phyloP scores from a whole-genome alignment of 345 rosid species.

The Euphorbia pulcherrima region DNA sequence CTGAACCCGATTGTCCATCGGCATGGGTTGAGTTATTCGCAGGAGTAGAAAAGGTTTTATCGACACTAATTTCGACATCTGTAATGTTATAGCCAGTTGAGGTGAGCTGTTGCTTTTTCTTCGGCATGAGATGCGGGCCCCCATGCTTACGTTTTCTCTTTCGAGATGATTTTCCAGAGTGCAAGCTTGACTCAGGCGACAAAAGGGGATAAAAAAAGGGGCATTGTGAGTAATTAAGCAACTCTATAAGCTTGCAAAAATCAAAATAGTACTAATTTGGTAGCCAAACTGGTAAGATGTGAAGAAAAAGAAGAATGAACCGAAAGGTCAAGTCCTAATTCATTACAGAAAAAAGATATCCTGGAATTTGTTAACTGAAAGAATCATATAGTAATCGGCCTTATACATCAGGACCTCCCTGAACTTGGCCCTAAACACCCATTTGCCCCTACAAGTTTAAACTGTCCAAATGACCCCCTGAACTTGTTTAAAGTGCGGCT shows the following conservation, averaged over 20 bases:
- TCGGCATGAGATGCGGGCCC: slow-evolving; percentile 48
- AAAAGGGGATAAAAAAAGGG: not conserved
- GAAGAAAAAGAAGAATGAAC: not conserved
- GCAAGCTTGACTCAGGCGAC: slow-evolving; percentile 45
- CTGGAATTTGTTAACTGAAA: not conserved
- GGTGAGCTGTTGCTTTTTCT: slow-evolving; percentile 64
- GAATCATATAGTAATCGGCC: not conserved
- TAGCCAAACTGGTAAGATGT: not conserved
- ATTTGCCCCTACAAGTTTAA: no score
- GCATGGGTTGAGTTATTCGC: slow-evolving; percentile 34
- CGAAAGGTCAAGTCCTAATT: not conserved
- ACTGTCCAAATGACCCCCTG: no score
- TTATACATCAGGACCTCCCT: no score
- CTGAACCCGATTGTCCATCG: slow-evolving; percentile 30
- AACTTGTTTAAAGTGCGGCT: no score
- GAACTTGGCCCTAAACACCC: no score
- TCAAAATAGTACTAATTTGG: not conserved
- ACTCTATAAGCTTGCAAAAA: not conserved
- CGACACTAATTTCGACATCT: slow-evolving; percentile 29
- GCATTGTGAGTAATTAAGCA: not conserved
- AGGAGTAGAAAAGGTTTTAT: slow-evolving; percentile 40
- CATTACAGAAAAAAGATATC: not conserved
- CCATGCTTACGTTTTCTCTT: slow-evolving; percentile 80
- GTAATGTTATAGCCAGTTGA: slow-evolving; percentile 29
- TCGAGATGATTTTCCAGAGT: slow-evolving; percentile 64